Conservation (phyloP, 768 basidiomycete species). For the Tylopilus plumbeoviolaceoides region DNA sequence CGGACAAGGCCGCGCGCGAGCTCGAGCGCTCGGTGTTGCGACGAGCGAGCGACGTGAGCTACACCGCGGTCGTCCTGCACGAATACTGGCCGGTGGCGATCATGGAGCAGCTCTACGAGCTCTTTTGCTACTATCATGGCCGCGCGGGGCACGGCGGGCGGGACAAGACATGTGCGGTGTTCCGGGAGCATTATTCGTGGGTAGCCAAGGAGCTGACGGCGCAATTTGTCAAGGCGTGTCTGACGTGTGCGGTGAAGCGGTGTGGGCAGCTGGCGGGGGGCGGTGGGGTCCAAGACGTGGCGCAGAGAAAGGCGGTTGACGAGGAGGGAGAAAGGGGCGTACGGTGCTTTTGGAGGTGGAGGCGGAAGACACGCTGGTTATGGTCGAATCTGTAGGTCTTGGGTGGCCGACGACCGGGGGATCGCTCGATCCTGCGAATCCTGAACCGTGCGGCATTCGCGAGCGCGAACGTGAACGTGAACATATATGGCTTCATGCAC, state of each 20-base stretch:
- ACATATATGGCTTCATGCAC: background rate
- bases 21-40: constrained; percentile 14
- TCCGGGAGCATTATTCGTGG: constrained; percentile 73
- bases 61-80: constrained; percentile 55
- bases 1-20: constrained; percentile 6
- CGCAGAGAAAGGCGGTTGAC: background rate
- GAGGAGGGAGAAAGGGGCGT: background rate
- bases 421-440: constrained; percentile 24
- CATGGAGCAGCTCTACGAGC: constrained; percentile 73
- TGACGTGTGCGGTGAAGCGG: constrained; percentile 58
- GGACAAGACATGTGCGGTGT: constrained; percentile 68
- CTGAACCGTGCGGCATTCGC: constrained; percentile 12
- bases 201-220: constrained; percentile 82
- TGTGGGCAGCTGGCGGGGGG: constrained; percentile 32
- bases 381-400: background rate
- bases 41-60: background rate
- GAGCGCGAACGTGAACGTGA: background rate
- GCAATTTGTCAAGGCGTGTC: constrained; percentile 74
- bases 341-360: background rate
- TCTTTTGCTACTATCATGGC: constrained; percentile 71
- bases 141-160: constrained; percentile 67
- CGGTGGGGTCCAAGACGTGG: constrained; percentile 1
- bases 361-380: background rate
- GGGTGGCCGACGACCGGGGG: constrained; percentile 24
- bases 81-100: constrained; percentile 72